Evolutionary conservation across 805 yeast species (phyloP).

Genomic region (Grigorovia yakushimaensis): DNA sequence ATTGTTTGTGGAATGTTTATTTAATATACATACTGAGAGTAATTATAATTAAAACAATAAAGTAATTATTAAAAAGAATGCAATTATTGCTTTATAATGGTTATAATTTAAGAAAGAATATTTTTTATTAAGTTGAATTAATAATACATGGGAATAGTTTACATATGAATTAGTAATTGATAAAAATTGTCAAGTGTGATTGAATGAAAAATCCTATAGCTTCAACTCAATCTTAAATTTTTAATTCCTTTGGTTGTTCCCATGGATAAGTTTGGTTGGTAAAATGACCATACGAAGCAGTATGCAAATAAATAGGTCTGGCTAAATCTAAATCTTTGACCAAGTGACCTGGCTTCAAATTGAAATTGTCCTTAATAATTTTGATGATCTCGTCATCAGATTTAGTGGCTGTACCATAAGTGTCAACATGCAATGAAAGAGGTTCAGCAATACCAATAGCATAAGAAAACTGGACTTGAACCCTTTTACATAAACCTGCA

Average conservation of each 20-base stretch:
- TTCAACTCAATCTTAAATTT: conserved; percentile 33
- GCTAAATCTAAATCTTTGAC: conserved; percentile 95
- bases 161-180: too few species aligned
- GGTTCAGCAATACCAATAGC: conserved; percentile 99
- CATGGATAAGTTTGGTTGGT: conserved; percentile 97
- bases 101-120: conserved; percentile 1
- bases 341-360: conserved; percentile 98
- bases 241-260: conserved; percentile 90
- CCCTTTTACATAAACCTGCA: conserved; percentile 95
- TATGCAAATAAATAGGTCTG: conserved; percentile 97
- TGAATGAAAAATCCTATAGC: too few species aligned
- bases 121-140: conserved; percentile 6
- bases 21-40: neutral
- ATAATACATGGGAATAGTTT: neutral
- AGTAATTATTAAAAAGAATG: too few species aligned
- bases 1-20: neutral
- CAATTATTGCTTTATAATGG: neutral
- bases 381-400: conserved; percentile 82
- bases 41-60: neutral
- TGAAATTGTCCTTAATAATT: conserved; percentile 89
- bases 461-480: conserved; percentile 95
- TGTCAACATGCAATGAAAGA: conserved; percentile 91
- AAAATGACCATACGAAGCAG: conserved; percentile 99
- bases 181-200: too few species aligned
- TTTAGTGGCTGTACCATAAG: conserved; percentile 94